Conservation (phyloP, 768 basidiomycete species). For the Rhizopogon rudus region DNA sequence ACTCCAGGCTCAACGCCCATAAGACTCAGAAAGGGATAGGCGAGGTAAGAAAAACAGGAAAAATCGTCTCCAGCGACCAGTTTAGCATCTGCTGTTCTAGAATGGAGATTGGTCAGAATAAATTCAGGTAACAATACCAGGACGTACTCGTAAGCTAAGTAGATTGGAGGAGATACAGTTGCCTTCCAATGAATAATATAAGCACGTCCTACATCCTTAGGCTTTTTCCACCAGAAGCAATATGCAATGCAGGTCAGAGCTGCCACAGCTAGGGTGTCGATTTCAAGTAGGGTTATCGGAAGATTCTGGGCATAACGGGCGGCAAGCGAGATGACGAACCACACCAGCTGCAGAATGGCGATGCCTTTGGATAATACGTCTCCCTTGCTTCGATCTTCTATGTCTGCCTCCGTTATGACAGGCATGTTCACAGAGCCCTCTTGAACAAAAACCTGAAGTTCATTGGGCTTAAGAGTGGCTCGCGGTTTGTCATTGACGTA, state of each 20-base stretch:
- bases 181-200: background rate
- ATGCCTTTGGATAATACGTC: conserved; percentile 31
- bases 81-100: background rate
- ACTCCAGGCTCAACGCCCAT: background rate
- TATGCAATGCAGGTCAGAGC: conserved; percentile 27
- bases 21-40: background rate
- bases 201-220: conserved; percentile 25
- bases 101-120: background rate
- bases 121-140: background rate
- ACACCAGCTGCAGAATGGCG: conserved; percentile 28
- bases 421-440: background rate
- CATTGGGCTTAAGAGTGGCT: background rate
- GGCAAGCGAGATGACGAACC: conserved; percentile 30
- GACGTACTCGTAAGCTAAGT: background rate
- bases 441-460: background rate
- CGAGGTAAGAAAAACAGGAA: too few relatives aligned
- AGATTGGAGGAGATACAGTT: background rate
- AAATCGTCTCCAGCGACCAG: background rate
- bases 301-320: conserved; percentile 19
- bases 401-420: conserved; percentile 8
- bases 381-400: conserved; percentile 28
- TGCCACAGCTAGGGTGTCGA: conserved; percentile 32
- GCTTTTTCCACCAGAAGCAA: conserved; percentile 36
- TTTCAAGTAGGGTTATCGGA: conserved; percentile 30
- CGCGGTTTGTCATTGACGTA: background rate